These are phyloP conservation scores for Cardiospermum halicacabum DNA, from an alignment of 345 rosid genomes.

Conservation along the genomic window DNA sequence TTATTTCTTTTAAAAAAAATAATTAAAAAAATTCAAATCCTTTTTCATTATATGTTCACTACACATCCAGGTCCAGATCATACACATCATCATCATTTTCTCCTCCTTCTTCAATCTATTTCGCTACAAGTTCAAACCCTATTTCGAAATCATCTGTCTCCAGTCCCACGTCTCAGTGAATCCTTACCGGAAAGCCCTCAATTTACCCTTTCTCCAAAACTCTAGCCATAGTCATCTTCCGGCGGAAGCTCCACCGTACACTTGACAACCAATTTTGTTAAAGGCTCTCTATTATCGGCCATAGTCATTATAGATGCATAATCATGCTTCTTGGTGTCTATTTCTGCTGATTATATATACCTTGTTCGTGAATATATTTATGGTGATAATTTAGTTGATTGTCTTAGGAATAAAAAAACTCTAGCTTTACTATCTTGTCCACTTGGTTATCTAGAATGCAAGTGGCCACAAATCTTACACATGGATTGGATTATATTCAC, in stretches of 20 bases:
- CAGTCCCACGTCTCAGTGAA: conserved; percentile 15
- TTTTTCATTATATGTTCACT: too few relatives aligned
- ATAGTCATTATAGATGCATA: conserved; percentile 29
- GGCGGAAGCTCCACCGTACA: conserved; percentile 27
- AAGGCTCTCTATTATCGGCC: conserved; percentile 20
- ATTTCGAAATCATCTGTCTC: conserved; percentile 9
- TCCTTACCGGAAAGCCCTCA: conserved; percentile 23
- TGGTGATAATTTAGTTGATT: conserved; percentile 40
- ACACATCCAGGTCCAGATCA: neutral
- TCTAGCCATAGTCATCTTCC: conserved; percentile 28
- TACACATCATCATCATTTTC: neutral
- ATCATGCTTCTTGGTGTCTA: conserved; percentile 29
- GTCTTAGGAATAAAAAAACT: conserved; percentile 40
- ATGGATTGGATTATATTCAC: conserved; percentile 39
- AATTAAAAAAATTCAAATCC: too few relatives aligned
- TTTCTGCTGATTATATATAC: conserved; percentile 31
- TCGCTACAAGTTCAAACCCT: neutral
- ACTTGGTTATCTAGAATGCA: conserved; percentile 46
- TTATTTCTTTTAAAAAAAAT: too few relatives aligned
- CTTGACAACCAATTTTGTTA: conserved; percentile 15
- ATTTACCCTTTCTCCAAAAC: conserved; percentile 33
- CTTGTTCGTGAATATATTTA: conserved; percentile 37
- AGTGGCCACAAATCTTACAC: conserved; percentile 43
- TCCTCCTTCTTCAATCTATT: conserved; percentile 1
- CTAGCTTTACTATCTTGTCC: conserved; percentile 40